phyloP scores from a whole-genome alignment of 169 alveolate species.

The Cryptosporidium tyzzeri region DNA sequence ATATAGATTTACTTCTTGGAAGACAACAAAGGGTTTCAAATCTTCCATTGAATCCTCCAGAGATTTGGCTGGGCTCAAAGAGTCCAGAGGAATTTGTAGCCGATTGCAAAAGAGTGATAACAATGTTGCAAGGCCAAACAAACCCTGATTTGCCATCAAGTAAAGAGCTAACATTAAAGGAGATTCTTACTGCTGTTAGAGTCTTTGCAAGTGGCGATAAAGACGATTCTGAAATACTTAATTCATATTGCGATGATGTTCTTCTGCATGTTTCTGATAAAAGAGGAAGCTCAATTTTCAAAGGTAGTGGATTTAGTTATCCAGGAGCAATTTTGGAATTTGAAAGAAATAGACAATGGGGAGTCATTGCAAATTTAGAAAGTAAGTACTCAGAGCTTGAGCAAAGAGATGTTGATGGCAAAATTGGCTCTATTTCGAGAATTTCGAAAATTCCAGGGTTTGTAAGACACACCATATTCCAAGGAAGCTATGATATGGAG shows the following conservation, averaged over 20 bases:
- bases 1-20: conserved; percentile 49
- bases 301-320: conserved; percentile 68
- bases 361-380: conserved; percentile 39
- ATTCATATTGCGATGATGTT: conserved; percentile 58
- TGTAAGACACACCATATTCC: conserved; percentile 64
- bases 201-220: conserved; percentile 26
- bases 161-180: conserved; percentile 24
- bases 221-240: conserved; percentile 22
- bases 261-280: conserved; percentile 20
- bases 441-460: conserved; percentile 50
- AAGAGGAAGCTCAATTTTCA: conserved; percentile 32
- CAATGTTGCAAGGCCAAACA: conserved; percentile 30
- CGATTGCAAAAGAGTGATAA: conserved; percentile 58
- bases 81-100: conserved; percentile 26
- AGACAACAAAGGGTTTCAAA: conserved; percentile 54
- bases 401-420: conserved; percentile 40
- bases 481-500: conserved; percentile 61
- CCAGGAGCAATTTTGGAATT: conserved; percentile 72
- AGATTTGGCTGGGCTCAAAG: conserved; percentile 64
- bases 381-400: conserved; percentile 21
- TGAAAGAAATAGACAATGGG: conserved; percentile 71
- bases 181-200: conserved; percentile 46
- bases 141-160: conserved; percentile 7
- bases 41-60: conserved; percentile 59
- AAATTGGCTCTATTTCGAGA: conserved; percentile 38